phyloP scores from a whole-genome alignment of 768 basidiomycete genomes.

The Inosperma sp. region DNA sequence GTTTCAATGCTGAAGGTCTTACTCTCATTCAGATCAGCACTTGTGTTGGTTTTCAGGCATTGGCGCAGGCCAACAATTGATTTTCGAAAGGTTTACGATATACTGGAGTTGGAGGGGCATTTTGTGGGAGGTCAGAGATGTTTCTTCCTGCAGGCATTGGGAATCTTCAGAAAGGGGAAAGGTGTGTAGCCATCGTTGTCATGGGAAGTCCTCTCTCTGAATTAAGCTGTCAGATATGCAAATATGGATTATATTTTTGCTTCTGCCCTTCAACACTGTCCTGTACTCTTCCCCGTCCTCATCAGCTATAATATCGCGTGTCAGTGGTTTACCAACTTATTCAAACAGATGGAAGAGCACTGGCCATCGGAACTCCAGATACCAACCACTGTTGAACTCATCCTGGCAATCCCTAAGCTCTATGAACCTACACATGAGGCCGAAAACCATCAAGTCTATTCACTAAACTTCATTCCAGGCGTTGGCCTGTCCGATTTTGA shows the following conservation, averaged over 20 bases:
- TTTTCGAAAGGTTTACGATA: conserved; percentile 16
- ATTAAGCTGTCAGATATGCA: conserved; percentile 4
- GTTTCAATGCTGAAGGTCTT: too few species aligned
- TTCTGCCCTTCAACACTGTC: neutral
- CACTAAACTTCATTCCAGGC: too few species aligned
- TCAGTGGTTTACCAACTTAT: too few species aligned
- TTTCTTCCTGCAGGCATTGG: conserved; percentile 24
- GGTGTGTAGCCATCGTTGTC: neutral
- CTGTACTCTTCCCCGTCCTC: neutral
- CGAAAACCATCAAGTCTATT: too few species aligned
- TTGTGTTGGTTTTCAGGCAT: too few species aligned
- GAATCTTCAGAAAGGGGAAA: conserved; percentile 31
- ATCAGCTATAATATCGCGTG: conserved; percentile 29
- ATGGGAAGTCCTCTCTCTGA: neutral
- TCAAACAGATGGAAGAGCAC: conserved; percentile 19
- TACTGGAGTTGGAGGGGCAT: too few species aligned
- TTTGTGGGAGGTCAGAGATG: too few species aligned
- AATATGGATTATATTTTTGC: conserved; percentile 17
- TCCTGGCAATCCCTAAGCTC: conserved; percentile 26
- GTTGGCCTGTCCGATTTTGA: conserved; percentile 27
- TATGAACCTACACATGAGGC: conserved; percentile 27
- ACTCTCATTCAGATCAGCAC: too few species aligned
- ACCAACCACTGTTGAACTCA: conserved; percentile 3
- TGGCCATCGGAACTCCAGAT: neutral
- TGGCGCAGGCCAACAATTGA: too few species aligned